phyloP scores from a whole-genome alignment of 2,329 filamentous ascomycete species.

The Keithomyces neogunnii region DNA sequence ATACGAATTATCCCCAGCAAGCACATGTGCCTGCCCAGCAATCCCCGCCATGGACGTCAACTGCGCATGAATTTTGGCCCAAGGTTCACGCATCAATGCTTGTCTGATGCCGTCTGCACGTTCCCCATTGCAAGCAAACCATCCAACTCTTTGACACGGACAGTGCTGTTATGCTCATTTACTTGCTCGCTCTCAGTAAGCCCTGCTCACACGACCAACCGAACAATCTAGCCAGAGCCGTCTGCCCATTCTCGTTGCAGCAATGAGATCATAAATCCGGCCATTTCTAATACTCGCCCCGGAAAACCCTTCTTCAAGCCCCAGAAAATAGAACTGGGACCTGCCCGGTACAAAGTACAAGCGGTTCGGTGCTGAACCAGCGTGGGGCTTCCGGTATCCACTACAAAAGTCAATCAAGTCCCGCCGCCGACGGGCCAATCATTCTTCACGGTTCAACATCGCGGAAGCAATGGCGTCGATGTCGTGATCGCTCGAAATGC shows the following conservation, averaged over 20 bases:
- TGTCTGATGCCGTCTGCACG: no score
- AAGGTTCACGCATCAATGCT: no score
- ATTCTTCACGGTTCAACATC: constrained; percentile 22
- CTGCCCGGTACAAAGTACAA: neutral
- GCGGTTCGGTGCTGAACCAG: no score
- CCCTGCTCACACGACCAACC: no score
- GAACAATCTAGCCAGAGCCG: neutral
- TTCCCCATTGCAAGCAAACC: no score
- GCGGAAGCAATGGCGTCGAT: constrained; percentile 44
- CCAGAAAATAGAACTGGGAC: constrained; percentile 5
- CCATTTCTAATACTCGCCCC: constrained; percentile 4
- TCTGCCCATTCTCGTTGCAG: neutral
- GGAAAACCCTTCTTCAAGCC: constrained; percentile 1
- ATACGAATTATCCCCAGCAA: no score
- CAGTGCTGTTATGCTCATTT: neutral
- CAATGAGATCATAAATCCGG: constrained; percentile 5
- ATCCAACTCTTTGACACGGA: no score
- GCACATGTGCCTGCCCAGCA: no score
- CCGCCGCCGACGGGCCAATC: constrained; percentile 25
- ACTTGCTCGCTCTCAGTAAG: neutral
- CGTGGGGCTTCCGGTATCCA: neutral
- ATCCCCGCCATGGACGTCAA: no score
- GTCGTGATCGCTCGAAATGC: constrained; percentile 36
- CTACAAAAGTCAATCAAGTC: constrained; percentile 9
- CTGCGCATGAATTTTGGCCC: no score